phyloP scores from a whole-genome alignment of 73 alveolate species.

The Paramecium sonneborni region DNA sequence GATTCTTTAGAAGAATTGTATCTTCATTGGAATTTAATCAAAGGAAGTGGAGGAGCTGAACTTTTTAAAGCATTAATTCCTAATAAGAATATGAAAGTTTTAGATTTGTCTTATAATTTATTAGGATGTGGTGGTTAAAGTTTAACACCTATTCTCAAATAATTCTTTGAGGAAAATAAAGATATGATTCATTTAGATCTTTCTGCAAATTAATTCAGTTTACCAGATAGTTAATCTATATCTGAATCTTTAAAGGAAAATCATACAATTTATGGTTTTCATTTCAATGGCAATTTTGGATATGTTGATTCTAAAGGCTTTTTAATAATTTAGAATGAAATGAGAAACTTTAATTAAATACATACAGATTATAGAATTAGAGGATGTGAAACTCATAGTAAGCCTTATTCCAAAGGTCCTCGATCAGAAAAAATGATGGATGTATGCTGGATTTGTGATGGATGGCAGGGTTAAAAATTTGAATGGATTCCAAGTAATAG shows the following conservation, averaged over 20 bases:
- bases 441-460: constrained; percentile 68
- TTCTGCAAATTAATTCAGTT: constrained; percentile 37
- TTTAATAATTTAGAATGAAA: background rate
- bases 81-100: constrained; percentile 38
- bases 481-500: constrained; percentile 49
- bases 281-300: constrained; percentile 62
- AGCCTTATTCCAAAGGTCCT: constrained; percentile 34
- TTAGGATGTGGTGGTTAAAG: background rate
- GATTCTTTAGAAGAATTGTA: constrained; percentile 46
- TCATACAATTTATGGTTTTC: constrained; percentile 63
- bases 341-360: constrained; percentile 10
- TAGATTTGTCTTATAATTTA: constrained; percentile 53
- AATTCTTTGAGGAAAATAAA: constrained; percentile 46
- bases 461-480: constrained; percentile 50
- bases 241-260: constrained; percentile 21
- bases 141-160: background rate
- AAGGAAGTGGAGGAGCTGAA: constrained; percentile 3
- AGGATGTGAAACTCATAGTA: background rate
- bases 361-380: background rate
- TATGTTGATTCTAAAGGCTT: constrained; percentile 64
- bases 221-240: background rate
- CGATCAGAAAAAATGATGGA: constrained; percentile 36
- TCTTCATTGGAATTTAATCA: constrained; percentile 54
- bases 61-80: constrained; percentile 35
- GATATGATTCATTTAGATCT: constrained; percentile 49